Evolutionary conservation across 257 asterid species (phyloP).

Genomic region (Henckelia pumila): DNA sequence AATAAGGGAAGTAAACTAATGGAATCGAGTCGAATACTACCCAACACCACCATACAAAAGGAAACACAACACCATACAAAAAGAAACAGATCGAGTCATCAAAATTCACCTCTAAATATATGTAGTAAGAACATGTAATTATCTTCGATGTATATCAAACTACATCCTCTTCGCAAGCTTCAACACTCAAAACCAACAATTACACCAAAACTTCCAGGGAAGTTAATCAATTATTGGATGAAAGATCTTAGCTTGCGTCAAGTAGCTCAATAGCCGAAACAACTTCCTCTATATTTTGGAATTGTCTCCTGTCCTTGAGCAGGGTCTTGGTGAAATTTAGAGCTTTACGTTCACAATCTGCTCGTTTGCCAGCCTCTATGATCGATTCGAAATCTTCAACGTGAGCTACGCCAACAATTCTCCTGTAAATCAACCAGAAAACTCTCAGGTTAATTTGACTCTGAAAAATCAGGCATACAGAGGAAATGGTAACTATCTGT

Average conservation of each 20-base stretch:
- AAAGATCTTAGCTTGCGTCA: conserved; percentile 23
- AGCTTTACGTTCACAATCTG: conserved; percentile 84
- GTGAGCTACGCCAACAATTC: conserved; percentile 95
- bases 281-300: conserved; percentile 59
- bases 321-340: conserved; percentile 69
- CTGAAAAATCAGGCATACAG: neutral
- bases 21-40: no score
- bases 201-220: neutral
- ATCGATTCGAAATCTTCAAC: conserved; percentile 94
- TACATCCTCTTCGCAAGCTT: neutral
- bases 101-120: no score
- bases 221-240: no score
- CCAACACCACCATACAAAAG: no score
- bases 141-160: no score
- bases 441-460: neutral
- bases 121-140: no score
- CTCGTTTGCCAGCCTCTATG: conserved; percentile 53
- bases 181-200: neutral
- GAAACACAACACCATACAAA: no score
- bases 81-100: no score
- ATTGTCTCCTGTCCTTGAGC: conserved; percentile 59
- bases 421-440: conserved; percentile 47
- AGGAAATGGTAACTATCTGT: neutral
- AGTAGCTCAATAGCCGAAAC: conserved; percentile 56
- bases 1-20: no score